A percentile compares a stretch with the other conserved stretches of the same genome.
Conservation (phyloP, 441 rosid genomes). For the Erodium moschatum region DNA sequence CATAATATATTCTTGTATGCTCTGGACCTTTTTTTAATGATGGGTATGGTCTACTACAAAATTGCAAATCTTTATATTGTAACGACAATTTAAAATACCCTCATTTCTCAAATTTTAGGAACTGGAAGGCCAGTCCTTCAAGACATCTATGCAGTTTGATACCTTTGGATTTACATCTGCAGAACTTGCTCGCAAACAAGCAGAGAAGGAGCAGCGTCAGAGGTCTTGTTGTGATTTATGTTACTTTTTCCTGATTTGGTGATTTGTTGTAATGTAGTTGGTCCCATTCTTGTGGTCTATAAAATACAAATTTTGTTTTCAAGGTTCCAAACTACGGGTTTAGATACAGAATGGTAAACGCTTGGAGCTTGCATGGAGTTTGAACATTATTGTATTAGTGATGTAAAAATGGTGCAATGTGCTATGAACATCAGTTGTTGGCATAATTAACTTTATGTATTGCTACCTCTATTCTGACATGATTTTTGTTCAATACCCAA, state of each 20-base stretch:
- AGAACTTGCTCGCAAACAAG: conserved; percentile 76
- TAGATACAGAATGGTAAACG: background rate
- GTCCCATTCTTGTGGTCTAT: conserved; percentile 12
- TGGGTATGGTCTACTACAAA: background rate
- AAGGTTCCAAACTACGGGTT: background rate
- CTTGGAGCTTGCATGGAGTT: background rate
- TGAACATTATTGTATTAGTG: background rate
- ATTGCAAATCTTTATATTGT: background rate
- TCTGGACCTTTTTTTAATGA: background rate
- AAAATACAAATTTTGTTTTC: conserved; percentile 14
- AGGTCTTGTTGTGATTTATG: conserved; percentile 39
- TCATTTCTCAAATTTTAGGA: conserved; percentile 46
- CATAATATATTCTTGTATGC: conserved; percentile 2
- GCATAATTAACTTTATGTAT: background rate
- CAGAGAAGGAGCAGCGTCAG: conserved; percentile 72
- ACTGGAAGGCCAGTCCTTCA: conserved; percentile 60
- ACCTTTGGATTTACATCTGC: conserved; percentile 97
- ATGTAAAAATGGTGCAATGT: conserved; percentile 5
- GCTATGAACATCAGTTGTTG: background rate
- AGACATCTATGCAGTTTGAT: conserved; percentile 76
- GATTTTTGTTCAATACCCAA: background rate
- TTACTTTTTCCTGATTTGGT: conserved; percentile 13
- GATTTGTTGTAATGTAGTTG: conserved; percentile 12
- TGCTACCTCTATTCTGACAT: background rate
- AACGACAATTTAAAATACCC: conserved; percentile 4